phyloP scores from a whole-genome alignment of 1,284 basidiomycete species.

The Baeospora myosura region DNA sequence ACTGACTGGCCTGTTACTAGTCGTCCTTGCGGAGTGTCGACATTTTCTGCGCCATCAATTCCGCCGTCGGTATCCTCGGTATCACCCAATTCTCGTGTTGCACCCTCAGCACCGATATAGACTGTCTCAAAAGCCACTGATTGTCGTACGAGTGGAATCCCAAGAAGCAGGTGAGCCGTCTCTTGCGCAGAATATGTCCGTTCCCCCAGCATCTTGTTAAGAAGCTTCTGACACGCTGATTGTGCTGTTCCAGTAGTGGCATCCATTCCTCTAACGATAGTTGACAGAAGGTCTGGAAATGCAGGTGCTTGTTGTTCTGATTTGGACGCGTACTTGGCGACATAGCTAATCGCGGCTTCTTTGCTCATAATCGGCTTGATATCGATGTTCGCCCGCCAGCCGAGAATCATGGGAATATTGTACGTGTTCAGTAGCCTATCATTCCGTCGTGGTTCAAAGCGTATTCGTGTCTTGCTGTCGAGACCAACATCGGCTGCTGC shows the following conservation, averaged over 20 bases:
- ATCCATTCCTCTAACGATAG: constrained; percentile 5
- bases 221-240: constrained; percentile 14
- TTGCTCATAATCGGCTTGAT: constrained; percentile 16
- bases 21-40: not conserved
- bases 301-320: constrained; percentile 13
- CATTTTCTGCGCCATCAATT: not conserved
- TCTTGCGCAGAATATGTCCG: constrained; percentile 16
- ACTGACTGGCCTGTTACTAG: constrained; percentile 9
- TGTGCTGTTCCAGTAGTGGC: constrained; percentile 1
- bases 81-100: constrained; percentile 7
- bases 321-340: constrained; percentile 15
- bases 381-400: constrained; percentile 18
- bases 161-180: constrained; percentile 14
- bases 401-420: constrained; percentile 12
- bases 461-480: constrained; percentile 12
- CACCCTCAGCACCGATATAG: constrained; percentile 4
- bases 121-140: constrained; percentile 12
- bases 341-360: constrained; percentile 14
- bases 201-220: constrained; percentile 18
- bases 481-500: constrained; percentile 5
- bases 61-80: no score
- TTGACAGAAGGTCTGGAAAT: constrained; percentile 9
- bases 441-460: constrained; percentile 14
- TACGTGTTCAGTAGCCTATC: constrained; percentile 16
- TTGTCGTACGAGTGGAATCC: constrained; percentile 14